Percentiles rank a stretch among this genome's conserved stretches.
Evolutionary conservation across 345 rosid genomes (phyloP).

Genomic region (Lenwebbia sp.): DNA sequence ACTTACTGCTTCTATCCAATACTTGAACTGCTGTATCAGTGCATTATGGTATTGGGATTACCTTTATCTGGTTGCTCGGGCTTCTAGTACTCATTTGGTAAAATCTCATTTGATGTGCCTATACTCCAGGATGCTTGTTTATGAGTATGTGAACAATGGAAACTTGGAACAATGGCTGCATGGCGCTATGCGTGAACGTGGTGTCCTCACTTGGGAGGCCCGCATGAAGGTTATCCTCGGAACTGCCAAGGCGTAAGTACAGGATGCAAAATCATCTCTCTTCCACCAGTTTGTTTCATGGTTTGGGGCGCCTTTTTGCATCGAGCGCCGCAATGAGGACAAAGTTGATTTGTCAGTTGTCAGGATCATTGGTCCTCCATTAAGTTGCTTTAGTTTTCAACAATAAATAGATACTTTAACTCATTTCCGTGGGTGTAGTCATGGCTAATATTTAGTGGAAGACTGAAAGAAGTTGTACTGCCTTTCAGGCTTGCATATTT

Average conservation of each 20-base stretch:
- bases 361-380: neutral
- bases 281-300: neutral
- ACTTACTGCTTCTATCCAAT: neutral
- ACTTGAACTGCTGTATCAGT: neutral
- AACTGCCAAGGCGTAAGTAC: conserved; percentile 68
- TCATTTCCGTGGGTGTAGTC: neutral
- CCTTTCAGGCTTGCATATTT: conserved; percentile 82
- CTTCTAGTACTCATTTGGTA: neutral
- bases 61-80: neutral
- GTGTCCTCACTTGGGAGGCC: conserved; percentile 72
- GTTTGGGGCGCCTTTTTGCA: neutral
- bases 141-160: conserved; percentile 81
- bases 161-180: conserved; percentile 85
- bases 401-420: neutral
- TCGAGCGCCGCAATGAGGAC: neutral
- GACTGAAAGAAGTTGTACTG: neutral
- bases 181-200: conserved; percentile 54
- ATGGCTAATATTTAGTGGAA: neutral
- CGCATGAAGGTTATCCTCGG: conserved; percentile 72
- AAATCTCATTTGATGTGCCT: neutral
- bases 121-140: conserved; percentile 60
- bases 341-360: neutral
- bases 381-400: neutral
- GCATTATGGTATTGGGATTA: neutral
- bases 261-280: neutral